Conservation (phyloP, 2,329 filamentous ascomycete species). For the Aureobasidium pullulans region DNA sequence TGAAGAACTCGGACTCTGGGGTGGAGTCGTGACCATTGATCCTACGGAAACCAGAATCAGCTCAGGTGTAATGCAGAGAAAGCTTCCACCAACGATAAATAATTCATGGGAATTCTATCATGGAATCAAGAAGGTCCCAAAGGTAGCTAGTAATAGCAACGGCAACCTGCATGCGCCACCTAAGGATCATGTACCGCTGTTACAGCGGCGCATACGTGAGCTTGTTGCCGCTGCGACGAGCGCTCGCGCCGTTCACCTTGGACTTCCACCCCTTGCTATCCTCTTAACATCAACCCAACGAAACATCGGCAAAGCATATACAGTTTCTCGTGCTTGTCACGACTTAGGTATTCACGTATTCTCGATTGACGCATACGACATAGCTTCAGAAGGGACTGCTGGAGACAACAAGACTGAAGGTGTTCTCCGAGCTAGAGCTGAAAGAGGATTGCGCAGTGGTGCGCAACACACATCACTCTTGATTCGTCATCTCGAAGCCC, state of each 20-base stretch:
- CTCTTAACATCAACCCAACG: conserved; percentile 86
- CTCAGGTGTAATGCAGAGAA: conserved; percentile 76
- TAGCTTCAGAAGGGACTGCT: conserved; percentile 81
- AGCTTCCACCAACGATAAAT: conserved; percentile 65
- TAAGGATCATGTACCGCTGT: conserved; percentile 35
- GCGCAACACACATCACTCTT: conserved; percentile 74
- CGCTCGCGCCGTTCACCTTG: conserved; percentile 74
- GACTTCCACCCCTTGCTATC: conserved; percentile 81
- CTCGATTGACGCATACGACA: conserved; percentile 83
- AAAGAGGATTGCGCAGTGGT: conserved; percentile 83
- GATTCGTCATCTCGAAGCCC: conserved; percentile 82
- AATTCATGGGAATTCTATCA: conserved; percentile 89
- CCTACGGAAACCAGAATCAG: conserved; percentile 81
- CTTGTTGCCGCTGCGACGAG: conserved; percentile 85
- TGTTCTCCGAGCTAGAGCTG: conserved; percentile 77
- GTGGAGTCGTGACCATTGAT: conserved; percentile 78
- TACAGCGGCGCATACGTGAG: conserved; percentile 64
- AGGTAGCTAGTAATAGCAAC: conserved; percentile 51
- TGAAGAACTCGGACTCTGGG: conserved; percentile 69
- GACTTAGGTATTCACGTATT: conserved; percentile 90
- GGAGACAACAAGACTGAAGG: conserved; percentile 92
- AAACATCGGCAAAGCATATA: conserved; percentile 82
- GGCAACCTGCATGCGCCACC: conserved; percentile 30
- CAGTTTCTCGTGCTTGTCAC: conserved; percentile 68
- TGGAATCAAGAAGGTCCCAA: conserved; percentile 56